Conservation (phyloP, 2,329 filamentous ascomycete genomes). For the Alternaria longipes region DNA sequence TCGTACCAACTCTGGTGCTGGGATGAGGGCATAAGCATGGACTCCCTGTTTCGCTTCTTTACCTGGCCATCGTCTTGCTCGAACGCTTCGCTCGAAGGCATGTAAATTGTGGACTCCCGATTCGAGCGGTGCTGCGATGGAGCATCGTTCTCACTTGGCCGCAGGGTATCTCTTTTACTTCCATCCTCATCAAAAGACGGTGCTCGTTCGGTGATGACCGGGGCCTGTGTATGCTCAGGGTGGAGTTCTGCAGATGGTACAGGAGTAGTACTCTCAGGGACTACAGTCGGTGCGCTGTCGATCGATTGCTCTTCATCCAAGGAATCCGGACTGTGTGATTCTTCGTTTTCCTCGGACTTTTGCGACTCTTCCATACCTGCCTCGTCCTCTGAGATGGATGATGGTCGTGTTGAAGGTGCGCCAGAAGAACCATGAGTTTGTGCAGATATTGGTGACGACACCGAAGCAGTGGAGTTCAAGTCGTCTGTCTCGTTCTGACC, state of each 20-base stretch:
- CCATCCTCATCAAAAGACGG: constrained; percentile 22
- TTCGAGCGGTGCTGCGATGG: constrained; percentile 38
- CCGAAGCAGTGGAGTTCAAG: constrained; percentile 45
- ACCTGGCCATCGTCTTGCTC: constrained; percentile 26
- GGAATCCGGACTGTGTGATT: constrained; percentile 22
- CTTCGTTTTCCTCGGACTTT: constrained; percentile 25
- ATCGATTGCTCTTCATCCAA: constrained; percentile 45
- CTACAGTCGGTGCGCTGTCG: constrained; percentile 48
- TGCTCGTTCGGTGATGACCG: constrained; percentile 13
- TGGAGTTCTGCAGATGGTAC: constrained; percentile 34
- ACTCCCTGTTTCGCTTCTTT: constrained; percentile 40
- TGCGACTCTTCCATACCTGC: constrained; percentile 27
- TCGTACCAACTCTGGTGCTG: constrained; percentile 41
- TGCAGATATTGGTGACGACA: constrained; percentile 51
- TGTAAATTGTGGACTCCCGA: constrained; percentile 45
- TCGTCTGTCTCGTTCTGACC: constrained; percentile 47
- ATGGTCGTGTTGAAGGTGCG: constrained; percentile 51
- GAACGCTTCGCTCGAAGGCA: constrained; percentile 31
- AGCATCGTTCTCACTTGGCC: constrained; percentile 22
- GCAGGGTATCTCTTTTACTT: constrained; percentile 28
- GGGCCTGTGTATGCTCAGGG: constrained; percentile 12
- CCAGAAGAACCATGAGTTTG: constrained; percentile 51
- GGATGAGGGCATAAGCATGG: constrained; percentile 35
- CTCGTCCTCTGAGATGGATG: constrained; percentile 52
- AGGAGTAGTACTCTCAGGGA: constrained; percentile 41